Conservation (phyloP, 352 stramenopile genomes). For the Phytophthora podocarpi region DNA sequence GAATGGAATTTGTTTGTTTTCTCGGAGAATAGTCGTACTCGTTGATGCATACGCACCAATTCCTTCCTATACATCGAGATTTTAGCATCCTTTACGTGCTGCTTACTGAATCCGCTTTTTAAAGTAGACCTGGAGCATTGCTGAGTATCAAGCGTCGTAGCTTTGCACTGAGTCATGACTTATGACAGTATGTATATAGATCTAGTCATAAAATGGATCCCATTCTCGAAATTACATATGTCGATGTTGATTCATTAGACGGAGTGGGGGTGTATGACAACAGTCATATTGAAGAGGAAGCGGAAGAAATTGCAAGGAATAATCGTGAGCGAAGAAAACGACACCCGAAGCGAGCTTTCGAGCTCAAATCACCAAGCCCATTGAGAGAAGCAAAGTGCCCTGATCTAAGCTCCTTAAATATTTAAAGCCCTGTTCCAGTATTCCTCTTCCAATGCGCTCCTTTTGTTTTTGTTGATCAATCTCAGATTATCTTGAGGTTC, state of each 20-base stretch:
- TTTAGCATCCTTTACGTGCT: conserved; percentile 4
- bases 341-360: too few relatives aligned
- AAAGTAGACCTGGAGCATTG: not conserved
- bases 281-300: too few relatives aligned
- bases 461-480: not conserved
- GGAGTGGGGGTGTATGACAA: not conserved
- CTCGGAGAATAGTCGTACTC: not conserved
- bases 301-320: too few relatives aligned
- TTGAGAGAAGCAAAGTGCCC: too few relatives aligned
- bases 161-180: not conserved
- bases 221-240: too few relatives aligned
- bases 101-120: not conserved
- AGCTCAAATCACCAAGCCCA: too few relatives aligned
- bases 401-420: too few relatives aligned
- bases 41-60: not conserved
- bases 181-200: conserved; percentile 1
- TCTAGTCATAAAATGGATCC: not conserved
- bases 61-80: conserved; percentile 3
- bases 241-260: conserved; percentile 1
- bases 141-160: not conserved
- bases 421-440: too few relatives aligned
- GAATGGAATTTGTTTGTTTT: not conserved
- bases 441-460: not conserved
- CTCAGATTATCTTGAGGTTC: not conserved
- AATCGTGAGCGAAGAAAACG: too few relatives aligned